phyloP scores from a whole-genome alignment of 1,139 yeast species.

The Debaryomyces udenii region DNA sequence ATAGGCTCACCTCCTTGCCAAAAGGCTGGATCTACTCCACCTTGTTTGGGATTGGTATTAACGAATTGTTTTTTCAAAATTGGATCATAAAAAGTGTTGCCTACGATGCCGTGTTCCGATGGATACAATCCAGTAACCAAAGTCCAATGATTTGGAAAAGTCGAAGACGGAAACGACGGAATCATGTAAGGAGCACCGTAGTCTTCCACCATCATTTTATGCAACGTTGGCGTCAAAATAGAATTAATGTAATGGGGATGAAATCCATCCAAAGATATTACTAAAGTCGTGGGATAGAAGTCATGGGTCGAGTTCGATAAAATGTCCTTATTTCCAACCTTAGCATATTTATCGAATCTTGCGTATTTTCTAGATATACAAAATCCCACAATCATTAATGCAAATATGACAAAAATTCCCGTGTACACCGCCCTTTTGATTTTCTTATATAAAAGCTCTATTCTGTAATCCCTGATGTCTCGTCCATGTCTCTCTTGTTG shows the following conservation, averaged over 20 bases:
- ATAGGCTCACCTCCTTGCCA: slow-evolving; percentile 89
- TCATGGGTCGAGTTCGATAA: slow-evolving; percentile 70
- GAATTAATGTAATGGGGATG: slow-evolving; percentile 86
- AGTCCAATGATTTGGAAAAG: slow-evolving; percentile 93
- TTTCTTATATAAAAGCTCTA: slow-evolving; percentile 20
- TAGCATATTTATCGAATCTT: background rate
- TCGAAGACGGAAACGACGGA: slow-evolving; percentile 87
- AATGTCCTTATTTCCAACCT: slow-evolving; percentile 11
- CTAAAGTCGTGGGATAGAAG: slow-evolving; percentile 75
- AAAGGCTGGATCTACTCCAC: slow-evolving; percentile 62
- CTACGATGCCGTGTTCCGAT: slow-evolving; percentile 82
- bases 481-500: slow-evolving; percentile 10
- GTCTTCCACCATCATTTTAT: slow-evolving; percentile 54
- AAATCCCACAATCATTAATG: slow-evolving; percentile 5
- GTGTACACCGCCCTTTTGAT: slow-evolving; percentile 17
- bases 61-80: slow-evolving; percentile 56
- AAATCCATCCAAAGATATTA: slow-evolving; percentile 83
- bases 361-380: background rate
- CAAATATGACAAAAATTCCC: slow-evolving; percentile 4
- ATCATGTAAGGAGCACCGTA: slow-evolving; percentile 81
- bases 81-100: slow-evolving; percentile 80
- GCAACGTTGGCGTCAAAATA: slow-evolving; percentile 69
- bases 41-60: slow-evolving; percentile 60
- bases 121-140: slow-evolving; percentile 86
- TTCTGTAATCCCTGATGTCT: slow-evolving; percentile 31